A percentile compares a stretch with the other conserved stretches of the same genome.
Conservation (phyloP, 257 asterid species). For the Misopates orontium region DNA sequence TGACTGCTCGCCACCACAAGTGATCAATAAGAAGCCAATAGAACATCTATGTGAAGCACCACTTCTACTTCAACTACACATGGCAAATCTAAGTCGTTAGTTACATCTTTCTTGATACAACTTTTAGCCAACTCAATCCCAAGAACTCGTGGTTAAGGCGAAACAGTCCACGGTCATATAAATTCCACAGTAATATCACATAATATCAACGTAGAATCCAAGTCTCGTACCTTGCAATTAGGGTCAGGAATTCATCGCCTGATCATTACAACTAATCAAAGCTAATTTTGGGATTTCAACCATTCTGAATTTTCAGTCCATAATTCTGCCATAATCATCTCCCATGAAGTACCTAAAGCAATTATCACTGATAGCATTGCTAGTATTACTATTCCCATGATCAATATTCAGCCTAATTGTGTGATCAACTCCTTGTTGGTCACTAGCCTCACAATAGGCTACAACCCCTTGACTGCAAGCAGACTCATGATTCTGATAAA, state of each 20-base stretch:
- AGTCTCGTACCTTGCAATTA: no score
- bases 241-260: no score
- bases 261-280: no score
- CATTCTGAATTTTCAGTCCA: constrained; percentile 39
- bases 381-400: constrained; percentile 29
- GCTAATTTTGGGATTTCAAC: not conserved
- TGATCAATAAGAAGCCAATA: no score
- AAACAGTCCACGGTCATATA: no score
- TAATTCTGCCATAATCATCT: constrained; percentile 64
- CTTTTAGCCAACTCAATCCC: no score
- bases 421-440: constrained; percentile 26
- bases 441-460: constrained; percentile 26
- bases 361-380: constrained; percentile 43
- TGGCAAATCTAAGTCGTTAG: not conserved
- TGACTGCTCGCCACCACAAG: no score
- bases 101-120: no score
- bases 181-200: no score
- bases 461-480: constrained; percentile 37
- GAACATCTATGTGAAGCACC: no score
- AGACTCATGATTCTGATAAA: constrained; percentile 33
- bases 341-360: constrained; percentile 79
- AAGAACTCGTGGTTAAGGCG: no score
- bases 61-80: not conserved
- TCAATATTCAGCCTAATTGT: constrained; percentile 31
- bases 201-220: no score